Evolutionary conservation across 1,139 yeast species (phyloP).

Genomic region (Debaryomyces sp.): DNA sequence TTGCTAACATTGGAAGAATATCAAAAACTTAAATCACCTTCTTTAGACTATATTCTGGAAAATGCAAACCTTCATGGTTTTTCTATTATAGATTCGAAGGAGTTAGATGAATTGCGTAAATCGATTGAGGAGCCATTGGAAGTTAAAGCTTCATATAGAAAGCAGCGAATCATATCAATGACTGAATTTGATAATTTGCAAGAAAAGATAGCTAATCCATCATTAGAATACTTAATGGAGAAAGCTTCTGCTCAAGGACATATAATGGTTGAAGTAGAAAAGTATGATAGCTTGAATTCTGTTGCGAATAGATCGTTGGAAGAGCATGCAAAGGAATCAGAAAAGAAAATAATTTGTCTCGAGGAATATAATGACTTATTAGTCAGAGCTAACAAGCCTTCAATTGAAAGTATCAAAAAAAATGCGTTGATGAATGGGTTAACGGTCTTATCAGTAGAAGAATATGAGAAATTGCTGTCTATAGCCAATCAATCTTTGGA

Average conservation of each 20-base stretch:
- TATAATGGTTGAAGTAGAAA: constrained; percentile 13
- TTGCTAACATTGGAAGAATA: constrained; percentile 12
- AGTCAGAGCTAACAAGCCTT: constrained; percentile 40
- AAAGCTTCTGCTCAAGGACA: constrained; percentile 9
- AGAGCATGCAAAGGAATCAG: constrained; percentile 17
- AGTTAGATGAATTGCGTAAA: constrained; percentile 16
- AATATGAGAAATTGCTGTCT: constrained; percentile 22
- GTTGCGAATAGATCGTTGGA: constrained; percentile 17
- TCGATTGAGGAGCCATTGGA: constrained; percentile 13
- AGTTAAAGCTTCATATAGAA: constrained; percentile 17
- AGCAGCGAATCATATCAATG: constrained; percentile 14
- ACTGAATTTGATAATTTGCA: constrained; percentile 17
- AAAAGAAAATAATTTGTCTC: constrained; percentile 12
- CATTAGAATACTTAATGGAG: constrained; percentile 31
- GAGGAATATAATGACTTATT: constrained; percentile 37
- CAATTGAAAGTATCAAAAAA: constrained; percentile 30
- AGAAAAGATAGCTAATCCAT: constrained; percentile 20
- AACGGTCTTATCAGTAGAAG: constrained; percentile 30
- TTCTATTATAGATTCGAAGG: constrained; percentile 16
- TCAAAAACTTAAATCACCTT: constrained; percentile 28
- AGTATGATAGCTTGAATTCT: constrained; percentile 14
- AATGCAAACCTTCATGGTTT: constrained; percentile 10
- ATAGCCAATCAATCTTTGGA: constrained; percentile 18
- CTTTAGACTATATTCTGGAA: constrained; percentile 33
- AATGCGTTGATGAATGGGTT: constrained; percentile 34